Base-by-base conservation (phyloP, 2,329 filamentous ascomycete genomes). In the Thelonectria discophora region DNA sequence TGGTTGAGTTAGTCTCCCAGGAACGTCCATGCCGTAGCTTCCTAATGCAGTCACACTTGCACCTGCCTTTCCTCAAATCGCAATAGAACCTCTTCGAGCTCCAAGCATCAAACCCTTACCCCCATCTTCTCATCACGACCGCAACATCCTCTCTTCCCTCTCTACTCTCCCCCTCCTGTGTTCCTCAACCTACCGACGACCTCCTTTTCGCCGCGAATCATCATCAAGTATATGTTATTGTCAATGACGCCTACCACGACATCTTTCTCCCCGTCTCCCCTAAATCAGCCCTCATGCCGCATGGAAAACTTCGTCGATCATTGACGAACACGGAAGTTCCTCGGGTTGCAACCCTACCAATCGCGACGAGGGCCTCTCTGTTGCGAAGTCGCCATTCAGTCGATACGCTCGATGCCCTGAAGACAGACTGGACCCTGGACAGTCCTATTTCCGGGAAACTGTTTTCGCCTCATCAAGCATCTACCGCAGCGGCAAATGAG, bases 271-370 rank as follows among this genome's bases (percentile, higher is more conserved):
- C 43, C 13, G 42, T 37, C 12, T 34, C 21, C 46, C 37, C 55
- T 17, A 20, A 37, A 27, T 11, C 48, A 39, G 49, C 32, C 60
- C 61, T 62, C 58, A 60, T 63, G 62, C 60, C 62, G 53, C 11
- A 63, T 60, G 54, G 51, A 43, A 47, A 12, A 57, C 20, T 37
- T 45, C 52, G 42, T 18, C 51, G n/a, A 32, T 51, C 54, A 24
- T 54, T 32, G n/a, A 58, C 56, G 18, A 62, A 52, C 52, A 43
- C 58, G 21, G 50, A 55, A 30, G 9, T 34, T 24, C 18, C 18
- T 39, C 49, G 39, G 42, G 18, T 39, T n/a, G 30, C 49, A 39
- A n/a, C 12, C 56, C n/a, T 18, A 15, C 58, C 27, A 5, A 32
- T 42, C 43, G 27, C 49, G 32, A 45, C 27, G 43, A 40, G 37